Evolutionary conservation across 371 early-diverging fungal genomes (phyloP), one percentile per base, ranked within the genome.

Genomic region (Mortierella sp.): DNA sequence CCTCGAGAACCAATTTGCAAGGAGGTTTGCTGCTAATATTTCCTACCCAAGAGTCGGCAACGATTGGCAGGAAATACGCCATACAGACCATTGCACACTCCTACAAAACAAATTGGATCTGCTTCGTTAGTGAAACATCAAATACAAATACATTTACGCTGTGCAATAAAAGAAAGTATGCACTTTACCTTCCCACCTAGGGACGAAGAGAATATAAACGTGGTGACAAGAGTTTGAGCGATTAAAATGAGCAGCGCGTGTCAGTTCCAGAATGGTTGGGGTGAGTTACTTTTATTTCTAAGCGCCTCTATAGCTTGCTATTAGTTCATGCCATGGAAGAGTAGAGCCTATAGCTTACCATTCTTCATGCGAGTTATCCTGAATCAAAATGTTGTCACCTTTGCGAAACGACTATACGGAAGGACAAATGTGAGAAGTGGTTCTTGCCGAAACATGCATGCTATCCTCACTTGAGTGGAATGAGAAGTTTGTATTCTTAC

Each of bases 41-140:
- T 74, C 74, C 79, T 75, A 64, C 64, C 43, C 49, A 74, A 40
- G 35, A 79, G 70, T 39, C 62, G 74, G 51, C 79, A 79, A 11
- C 79, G 74, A 58, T 79, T 79, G 9, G 79, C 79, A 52, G 79
- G 79, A 57, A 79, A 79, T 28, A 79, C 72, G 39, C 79, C 79
- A 52, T 72, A 70, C 2, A 70, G 43, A 47, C 79, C 75, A 61
- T 79, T 74, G 58, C 79, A 74, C 3, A 64, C 72, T 43, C 79
- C 79, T 79, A 59, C n/a, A 14, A 20, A 9, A 22, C 30, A 28
- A 26, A 18, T 26, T 28, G 26, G 3, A 57, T 24, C 20, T 28
- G 22, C 28, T 51, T 22, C 8, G 55, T 16, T 20, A 71, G 24
- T 39, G 51, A 65, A 28, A 60, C 20, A 24, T 52, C 47, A 18